Conservation (phyloP, 257 asterid genomes). For the Dorcoceras hygrometricum region DNA sequence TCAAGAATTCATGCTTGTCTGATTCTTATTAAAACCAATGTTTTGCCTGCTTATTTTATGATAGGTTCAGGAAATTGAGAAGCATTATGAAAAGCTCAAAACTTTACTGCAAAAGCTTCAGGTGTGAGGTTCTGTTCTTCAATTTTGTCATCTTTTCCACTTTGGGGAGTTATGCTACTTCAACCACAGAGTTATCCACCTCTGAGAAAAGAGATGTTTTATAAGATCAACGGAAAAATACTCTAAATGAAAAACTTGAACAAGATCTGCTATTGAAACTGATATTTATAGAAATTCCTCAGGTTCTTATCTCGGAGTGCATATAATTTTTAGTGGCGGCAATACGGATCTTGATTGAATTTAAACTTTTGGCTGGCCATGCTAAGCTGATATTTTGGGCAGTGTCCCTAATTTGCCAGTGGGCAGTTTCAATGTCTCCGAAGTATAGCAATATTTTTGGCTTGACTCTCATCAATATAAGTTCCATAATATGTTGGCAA, state of each 20-base stretch:
- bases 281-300: slow-evolving; percentile 5
- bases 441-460: neutral
- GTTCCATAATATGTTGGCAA: slow-evolving; percentile 12
- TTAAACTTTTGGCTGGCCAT: neutral
- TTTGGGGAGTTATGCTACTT: neutral
- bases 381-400: neutral
- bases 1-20: slow-evolving; percentile 6
- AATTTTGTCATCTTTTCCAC: neutral
- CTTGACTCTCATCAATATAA: slow-evolving; percentile 2
- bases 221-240: neutral
- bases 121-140: slow-evolving; percentile 40
- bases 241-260: neutral
- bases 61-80: slow-evolving; percentile 90
- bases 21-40: slow-evolving; percentile 8
- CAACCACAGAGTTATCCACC: neutral
- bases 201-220: neutral
- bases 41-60: slow-evolving; percentile 27
- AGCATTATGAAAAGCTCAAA: slow-evolving; percentile 79
- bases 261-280: neutral
- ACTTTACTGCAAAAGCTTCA: slow-evolving; percentile 81
- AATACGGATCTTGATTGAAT: neutral
- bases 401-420: slow-evolving; percentile 1
- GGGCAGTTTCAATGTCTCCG: neutral
- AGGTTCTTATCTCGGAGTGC: neutral
- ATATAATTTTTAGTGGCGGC: slow-evolving; percentile 4